Evolutionary conservation across 495 filamentous ascomycete genomes (phyloP), one percentile per base, ranked within the genome.

Genomic region (Aspergillus saccharolyticus): DNA sequence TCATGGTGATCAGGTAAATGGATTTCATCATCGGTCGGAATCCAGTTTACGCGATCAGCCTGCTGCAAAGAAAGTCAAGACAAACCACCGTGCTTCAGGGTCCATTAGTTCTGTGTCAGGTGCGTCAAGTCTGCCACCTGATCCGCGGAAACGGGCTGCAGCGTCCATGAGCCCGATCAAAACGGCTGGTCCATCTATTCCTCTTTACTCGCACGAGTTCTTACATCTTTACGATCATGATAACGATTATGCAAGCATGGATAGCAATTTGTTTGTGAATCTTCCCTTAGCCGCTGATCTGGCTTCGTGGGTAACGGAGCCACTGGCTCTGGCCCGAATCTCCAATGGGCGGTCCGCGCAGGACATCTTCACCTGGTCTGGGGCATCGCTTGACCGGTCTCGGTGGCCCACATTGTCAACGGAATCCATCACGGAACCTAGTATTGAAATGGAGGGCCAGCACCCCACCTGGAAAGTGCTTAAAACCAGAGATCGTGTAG

Each of bases 21-120:
- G 67, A 43, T 65, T 68, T 52, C 70, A 71, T 61, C 59, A 79
- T 66, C 64, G 83, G 64, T 69, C 77, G 64, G 70, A 86, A 67
- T 75, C 82, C 68, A 59, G 57, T 45, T 54, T 60, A 4, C 75
- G 82, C 33, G 87, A 88, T 60, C 80, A 79, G 48, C 82, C 77
- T 7, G 80, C 82, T 16, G 61, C 78, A 6, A 97, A 96, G 67
- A 89, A 87, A 62, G 62, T 86, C 0, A 96, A 96, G 66, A 88
- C 78, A 14, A 82, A 76, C 51, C 92, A 96, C 72, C 85, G 85
- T 43, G 65, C 85, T 4, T 89, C 82, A 7, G 80, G 82, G 43
- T 96, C 91, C 0, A 72, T 88, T 56, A 83, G 80, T 57, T 85
- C 81, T n/a, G 75, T 79, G 25, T 69, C 78, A 9, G 72, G 61